phyloP scores from a whole-genome alignment of 352 stramenopile species.

The Phytopythium sindhum region DNA sequence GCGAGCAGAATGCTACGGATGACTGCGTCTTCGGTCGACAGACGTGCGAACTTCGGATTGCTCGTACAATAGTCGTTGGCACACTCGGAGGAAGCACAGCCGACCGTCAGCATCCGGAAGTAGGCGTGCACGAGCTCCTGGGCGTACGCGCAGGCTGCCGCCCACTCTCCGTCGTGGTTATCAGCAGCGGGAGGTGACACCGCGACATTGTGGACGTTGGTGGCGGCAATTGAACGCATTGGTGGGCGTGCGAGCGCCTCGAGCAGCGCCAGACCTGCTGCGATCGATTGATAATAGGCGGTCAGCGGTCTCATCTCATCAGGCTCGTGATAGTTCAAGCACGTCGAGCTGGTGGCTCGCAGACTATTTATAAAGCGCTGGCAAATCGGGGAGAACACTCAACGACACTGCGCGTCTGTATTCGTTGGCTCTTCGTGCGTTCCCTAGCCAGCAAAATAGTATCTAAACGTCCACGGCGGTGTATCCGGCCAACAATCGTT shows the following conservation, averaged over 20 bases:
- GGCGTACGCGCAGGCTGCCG: slow-evolving; percentile 33
- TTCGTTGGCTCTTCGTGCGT: background rate
- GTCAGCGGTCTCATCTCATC: background rate
- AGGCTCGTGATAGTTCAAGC: background rate
- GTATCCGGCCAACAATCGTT: background rate
- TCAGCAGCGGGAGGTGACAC: background rate
- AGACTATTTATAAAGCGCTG: background rate
- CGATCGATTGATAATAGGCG: background rate
- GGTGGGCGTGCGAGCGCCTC: background rate
- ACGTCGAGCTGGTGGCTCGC: background rate
- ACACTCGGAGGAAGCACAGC: slow-evolving; percentile 33
- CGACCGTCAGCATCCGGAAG: slow-evolving; percentile 58
- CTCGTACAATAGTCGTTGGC: slow-evolving; percentile 36
- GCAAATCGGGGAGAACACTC: background rate
- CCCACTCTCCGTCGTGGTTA: background rate
- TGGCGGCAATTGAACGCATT: background rate
- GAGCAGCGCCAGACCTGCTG: background rate
- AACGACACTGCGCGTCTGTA: background rate
- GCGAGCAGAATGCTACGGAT: slow-evolving; percentile 51
- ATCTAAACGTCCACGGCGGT: background rate
- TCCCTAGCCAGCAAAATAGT: background rate
- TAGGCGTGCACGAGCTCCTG: slow-evolving; percentile 53
- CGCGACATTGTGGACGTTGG: background rate
- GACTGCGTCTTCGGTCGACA: slow-evolving; percentile 39
- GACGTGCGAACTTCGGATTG: slow-evolving; percentile 12